Evolutionary conservation across 129 eudicot genomes (phyloP).

Genomic region (Flaveria linearis): DNA sequence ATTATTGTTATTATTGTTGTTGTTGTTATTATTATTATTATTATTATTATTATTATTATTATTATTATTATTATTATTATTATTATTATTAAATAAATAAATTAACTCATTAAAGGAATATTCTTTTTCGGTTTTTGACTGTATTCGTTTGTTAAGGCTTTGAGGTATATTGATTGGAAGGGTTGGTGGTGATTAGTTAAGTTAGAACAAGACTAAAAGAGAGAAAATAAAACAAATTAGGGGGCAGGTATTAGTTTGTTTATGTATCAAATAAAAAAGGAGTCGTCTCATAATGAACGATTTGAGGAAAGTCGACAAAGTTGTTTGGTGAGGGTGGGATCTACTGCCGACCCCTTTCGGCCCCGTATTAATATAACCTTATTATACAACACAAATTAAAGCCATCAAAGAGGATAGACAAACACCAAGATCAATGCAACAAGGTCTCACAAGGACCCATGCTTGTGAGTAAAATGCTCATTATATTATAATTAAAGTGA

Average conservation of each 20-base stretch:
- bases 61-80: not conserved
- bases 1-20: no score
- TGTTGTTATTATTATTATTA: no score
- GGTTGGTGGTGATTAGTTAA: not conserved
- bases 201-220: constrained; percentile 19
- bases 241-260: not conserved
- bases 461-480: no score
- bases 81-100: not conserved
- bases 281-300: not conserved
- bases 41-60: no score
- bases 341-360: constrained; percentile 17
- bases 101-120: not conserved
- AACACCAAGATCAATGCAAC: no score
- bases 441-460: no score
- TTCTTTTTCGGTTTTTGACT: no score
- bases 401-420: no score
- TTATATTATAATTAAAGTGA: no score
- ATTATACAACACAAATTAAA: no score
- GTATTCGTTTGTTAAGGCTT: not conserved
- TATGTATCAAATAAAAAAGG: not conserved
- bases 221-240: constrained; percentile 14
- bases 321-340: constrained; percentile 22
- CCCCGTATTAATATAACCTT: no score
- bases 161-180: constrained; percentile 4
- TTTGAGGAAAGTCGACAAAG: constrained; percentile 17